Evolutionary conservation across 2,329 filamentous ascomycete species (phyloP).

Genomic region (Penicillium oxalicum): DNA sequence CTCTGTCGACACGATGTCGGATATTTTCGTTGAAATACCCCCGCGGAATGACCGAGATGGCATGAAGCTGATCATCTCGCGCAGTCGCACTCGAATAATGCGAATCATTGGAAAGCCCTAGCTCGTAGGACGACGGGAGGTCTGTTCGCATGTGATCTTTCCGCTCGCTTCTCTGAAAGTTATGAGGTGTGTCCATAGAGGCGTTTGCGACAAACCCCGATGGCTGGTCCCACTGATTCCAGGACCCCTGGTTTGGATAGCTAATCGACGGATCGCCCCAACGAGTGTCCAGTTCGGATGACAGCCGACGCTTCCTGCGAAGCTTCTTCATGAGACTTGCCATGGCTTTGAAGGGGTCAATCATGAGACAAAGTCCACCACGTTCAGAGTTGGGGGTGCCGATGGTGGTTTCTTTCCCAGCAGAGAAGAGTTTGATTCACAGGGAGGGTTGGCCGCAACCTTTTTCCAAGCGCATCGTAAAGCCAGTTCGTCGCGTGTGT

Average conservation of each 20-base stretch:
- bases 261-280: conserved; percentile 39
- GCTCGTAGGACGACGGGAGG: not conserved
- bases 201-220: conserved; percentile 14
- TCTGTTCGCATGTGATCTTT: conserved; percentile 12
- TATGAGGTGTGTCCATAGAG: conserved; percentile 2
- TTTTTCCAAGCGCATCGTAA: conserved; percentile 16
- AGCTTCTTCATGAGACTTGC: conserved; percentile 28
- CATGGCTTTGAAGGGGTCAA: conserved; percentile 24
- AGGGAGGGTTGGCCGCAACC: conserved; percentile 17
- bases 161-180: conserved; percentile 7
- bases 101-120: not conserved
- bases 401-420: not conserved
- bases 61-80: not conserved
- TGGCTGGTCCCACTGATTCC: conserved; percentile 35
- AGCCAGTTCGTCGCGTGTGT: conserved; percentile 2
- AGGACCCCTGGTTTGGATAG: conserved; percentile 38
- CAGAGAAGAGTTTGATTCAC: not conserved
- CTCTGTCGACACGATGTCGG: conserved; percentile 17
- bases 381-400: not conserved
- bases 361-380: conserved; percentile 18
- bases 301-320: conserved; percentile 30
- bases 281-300: conserved; percentile 34
- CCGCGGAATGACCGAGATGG: conserved; percentile 16
- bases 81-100: conserved; percentile 1
- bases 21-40: conserved; percentile 30